A percentile compares a stretch with the other conserved stretches of the same genome.
Conservation (phyloP, 2,329 filamentous ascomycete species). For the Colletotrichum cuscutae region DNA sequence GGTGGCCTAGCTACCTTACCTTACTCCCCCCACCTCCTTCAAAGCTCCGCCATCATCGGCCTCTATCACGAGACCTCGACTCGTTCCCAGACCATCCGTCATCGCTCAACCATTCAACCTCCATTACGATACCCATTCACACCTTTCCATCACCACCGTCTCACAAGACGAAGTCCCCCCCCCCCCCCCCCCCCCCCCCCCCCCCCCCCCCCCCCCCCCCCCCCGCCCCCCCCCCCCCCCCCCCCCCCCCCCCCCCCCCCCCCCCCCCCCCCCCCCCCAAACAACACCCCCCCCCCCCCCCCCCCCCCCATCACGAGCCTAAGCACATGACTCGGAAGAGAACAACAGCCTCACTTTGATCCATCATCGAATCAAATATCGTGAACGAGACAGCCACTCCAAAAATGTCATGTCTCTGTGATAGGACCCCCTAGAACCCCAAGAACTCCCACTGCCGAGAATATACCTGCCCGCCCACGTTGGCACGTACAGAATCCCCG, state of each 20-base stretch:
- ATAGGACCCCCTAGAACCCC: neutral
- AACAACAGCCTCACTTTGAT: neutral
- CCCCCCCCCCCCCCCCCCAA: no score
- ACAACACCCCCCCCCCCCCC: no score
- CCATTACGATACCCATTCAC: no score
- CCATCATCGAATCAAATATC: neutral
- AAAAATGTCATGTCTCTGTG: neutral
- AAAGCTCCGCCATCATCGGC: neutral
- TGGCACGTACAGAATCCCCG: neutral
- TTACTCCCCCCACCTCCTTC: neutral
- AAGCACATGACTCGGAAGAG: neutral
- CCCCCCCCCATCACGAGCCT: neutral
- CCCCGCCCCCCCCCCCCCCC: no score
- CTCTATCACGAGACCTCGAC: neutral
- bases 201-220: no score
- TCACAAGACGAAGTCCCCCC: neutral
- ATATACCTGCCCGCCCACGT: no score
- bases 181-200: no score
- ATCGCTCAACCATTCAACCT: neutral
- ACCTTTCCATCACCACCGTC: neutral
- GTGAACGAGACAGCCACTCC: neutral
- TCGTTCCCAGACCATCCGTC: neutral
- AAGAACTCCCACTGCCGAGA: neutral
- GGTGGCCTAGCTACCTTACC: neutral
- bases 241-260: no score